Conservation (phyloP, 805 yeast species). For the Candida andamanensis region DNA sequence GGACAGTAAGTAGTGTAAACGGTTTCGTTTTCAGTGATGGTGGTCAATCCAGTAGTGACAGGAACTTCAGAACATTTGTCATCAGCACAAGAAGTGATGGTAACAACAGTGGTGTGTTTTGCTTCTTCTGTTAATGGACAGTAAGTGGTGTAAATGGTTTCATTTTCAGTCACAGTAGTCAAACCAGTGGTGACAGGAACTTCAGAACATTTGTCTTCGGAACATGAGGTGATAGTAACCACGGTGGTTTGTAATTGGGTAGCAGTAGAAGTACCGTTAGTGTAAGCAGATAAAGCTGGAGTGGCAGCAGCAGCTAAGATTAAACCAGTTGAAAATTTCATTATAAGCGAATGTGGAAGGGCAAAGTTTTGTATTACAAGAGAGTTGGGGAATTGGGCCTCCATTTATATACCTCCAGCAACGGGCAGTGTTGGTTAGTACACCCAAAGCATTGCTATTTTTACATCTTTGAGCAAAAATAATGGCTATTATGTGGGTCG, state of each 20-base stretch:
- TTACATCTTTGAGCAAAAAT: no score
- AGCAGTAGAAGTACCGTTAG: conserved; percentile 24
- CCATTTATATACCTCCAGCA: background rate
- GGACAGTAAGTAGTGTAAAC: conserved; percentile 32
- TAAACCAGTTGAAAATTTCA: conserved; percentile 34
- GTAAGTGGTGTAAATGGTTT: conserved; percentile 30
- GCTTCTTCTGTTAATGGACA: conserved; percentile 21
- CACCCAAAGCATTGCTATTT: no score
- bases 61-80: conserved; percentile 22
- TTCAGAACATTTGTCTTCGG: conserved; percentile 23
- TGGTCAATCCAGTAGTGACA: conserved; percentile 32
- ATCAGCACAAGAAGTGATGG: conserved; percentile 32
- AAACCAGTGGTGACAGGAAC: conserved; percentile 31
- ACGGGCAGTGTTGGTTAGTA: background rate
- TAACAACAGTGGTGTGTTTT: conserved; percentile 24
- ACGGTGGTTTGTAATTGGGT: conserved; percentile 26
- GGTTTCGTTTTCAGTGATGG: conserved; percentile 25
- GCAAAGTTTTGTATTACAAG: no score
- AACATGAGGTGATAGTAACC: conserved; percentile 34
- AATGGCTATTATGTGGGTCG: no score
- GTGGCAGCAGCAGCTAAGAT: conserved; percentile 23
- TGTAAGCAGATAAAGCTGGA: conserved; percentile 24
- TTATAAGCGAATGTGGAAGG: conserved; percentile 20
- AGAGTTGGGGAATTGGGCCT: background rate
- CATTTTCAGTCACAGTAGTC: conserved; percentile 29